A percentile compares a stretch with the other conserved stretches of the same genome.
These are phyloP conservation scores for Chaetoceros muelleri DNA, from an alignment of 108 stramenopile species.

Conservation along the genomic window DNA sequence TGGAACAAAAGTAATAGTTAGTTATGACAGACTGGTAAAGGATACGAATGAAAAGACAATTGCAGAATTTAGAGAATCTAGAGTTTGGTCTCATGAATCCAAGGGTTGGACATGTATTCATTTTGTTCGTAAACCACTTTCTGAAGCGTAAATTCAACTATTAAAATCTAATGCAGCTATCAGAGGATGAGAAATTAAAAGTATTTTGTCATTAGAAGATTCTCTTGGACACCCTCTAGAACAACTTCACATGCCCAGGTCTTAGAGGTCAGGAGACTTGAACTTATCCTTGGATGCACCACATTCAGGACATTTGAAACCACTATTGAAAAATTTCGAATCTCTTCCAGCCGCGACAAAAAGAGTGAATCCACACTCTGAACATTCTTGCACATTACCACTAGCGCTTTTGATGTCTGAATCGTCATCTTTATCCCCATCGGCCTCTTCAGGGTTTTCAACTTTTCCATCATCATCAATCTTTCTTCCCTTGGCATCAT, in stretches of 20 bases:
- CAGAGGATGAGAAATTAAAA: too few relatives aligned
- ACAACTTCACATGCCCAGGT: too few relatives aligned
- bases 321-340: conserved; percentile 72
- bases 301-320: conserved; percentile 81
- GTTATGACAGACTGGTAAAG: conserved; percentile 32
- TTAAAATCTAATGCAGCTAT: too few relatives aligned
- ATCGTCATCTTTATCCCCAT: conserved; percentile 24
- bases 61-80: conserved; percentile 16
- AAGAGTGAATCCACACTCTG: conserved; percentile 76
- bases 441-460: conserved; percentile 36
- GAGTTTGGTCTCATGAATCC: conserved; percentile 34
- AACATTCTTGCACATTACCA: conserved; percentile 52
- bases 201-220: too few relatives aligned
- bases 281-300: conserved; percentile 73
- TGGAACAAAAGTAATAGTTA: conserved; percentile 53
- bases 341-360: conserved; percentile 85
- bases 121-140: conserved; percentile 26
- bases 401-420: conserved; percentile 15
- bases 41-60: conserved; percentile 9
- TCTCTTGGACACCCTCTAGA: too few relatives aligned
- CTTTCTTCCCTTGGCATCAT: conserved; percentile 34
- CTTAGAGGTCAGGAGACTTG: conserved; percentile 2
- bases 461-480: conserved; percentile 47
- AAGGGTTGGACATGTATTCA: conserved; percentile 45
- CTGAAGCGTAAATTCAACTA: too few relatives aligned